Conservation (phyloP, 2,329 filamentous ascomycete genomes). For the Colletotrichum kahawae region DNA sequence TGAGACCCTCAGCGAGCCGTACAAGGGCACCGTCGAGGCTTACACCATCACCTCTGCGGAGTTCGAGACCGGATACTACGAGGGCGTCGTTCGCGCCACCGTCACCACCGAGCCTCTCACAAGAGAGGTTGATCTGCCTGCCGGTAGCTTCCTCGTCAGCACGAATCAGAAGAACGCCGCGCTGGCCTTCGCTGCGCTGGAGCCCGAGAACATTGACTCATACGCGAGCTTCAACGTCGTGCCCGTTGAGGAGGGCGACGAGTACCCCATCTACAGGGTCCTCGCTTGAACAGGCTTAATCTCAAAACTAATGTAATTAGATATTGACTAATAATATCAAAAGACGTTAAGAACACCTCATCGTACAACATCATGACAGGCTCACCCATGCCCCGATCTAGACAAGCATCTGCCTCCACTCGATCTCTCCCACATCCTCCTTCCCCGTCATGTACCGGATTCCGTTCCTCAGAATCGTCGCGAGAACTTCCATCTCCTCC, state of each 20-base stretch:
- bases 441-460: slow-evolving; percentile 13
- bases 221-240: slow-evolving; percentile 35
- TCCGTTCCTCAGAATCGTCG: not conserved
- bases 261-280: slow-evolving; percentile 35
- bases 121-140: slow-evolving; percentile 27
- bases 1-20: slow-evolving; percentile 26
- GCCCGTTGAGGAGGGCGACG: slow-evolving; percentile 30
- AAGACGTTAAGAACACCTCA: not conserved
- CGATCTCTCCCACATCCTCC: not conserved
- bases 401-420: not conserved
- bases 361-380: not conserved
- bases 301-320: not conserved
- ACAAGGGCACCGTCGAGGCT: slow-evolving; percentile 31
- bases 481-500: slow-evolving; percentile 33
- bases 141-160: slow-evolving; percentile 34
- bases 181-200: slow-evolving; percentile 31
- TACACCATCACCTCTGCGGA: slow-evolving; percentile 27
- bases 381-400: rapidly evolving
- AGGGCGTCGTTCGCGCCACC: slow-evolving; percentile 30
- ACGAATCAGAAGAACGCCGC: slow-evolving; percentile 37
- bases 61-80: slow-evolving; percentile 30
- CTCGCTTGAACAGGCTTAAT: not conserved
- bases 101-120: slow-evolving; percentile 24
- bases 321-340: not conserved
- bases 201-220: slow-evolving; percentile 39